Evolutionary conservation across 2,329 filamentous ascomycete genomes (phyloP), one percentile per base, ranked within the genome.

Genomic region (Fusarium anthophilum): DNA sequence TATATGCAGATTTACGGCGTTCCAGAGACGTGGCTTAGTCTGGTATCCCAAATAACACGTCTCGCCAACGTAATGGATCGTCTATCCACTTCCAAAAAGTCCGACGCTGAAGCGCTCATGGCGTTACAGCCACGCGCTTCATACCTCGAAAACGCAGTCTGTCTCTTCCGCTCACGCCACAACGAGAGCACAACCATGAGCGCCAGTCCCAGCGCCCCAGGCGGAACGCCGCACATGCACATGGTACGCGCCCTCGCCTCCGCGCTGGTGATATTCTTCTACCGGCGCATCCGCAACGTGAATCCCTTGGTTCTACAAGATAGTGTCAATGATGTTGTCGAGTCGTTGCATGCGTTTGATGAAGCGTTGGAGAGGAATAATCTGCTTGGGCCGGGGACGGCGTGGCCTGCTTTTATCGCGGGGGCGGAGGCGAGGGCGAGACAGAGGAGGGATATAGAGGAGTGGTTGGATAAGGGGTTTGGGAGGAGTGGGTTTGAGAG

Each of bases 1-100:
- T 77, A 77, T 5, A 75, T 77, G 74, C 74, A 73, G 38, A 77
- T 76, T 7, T 76, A 76, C 6, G 74, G 74, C 1, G 74, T 76
- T 6, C 72, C 74, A 11, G 74, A 76, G 57, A 76, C 74, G 11
- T 76, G 74, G 74, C 56, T 76, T 1, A 77, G 74, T 20, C n/a
- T 76, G 10, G 74, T 76, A 0, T 77, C 74, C 0, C 74, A 76
- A 12, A 76, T 76, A 5, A 76, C 74, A 4, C 60, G 74, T 1
- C 64, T 76, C 1, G 74, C 74, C 11, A 76, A 76, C 30, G 61
- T 69, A 3, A 76, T 75, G 50, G 74, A 76, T 14, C 60, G 69
- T 3, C 28, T 77, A 0, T 71, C 61, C 1, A 50, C 69, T 2
- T 38, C 62, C 4, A 64, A 67, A 20, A 69, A 55, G 32, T 18